Conservation (phyloP, 2,329 filamentous ascomycete genomes). For the Fusarium ramigenum region DNA sequence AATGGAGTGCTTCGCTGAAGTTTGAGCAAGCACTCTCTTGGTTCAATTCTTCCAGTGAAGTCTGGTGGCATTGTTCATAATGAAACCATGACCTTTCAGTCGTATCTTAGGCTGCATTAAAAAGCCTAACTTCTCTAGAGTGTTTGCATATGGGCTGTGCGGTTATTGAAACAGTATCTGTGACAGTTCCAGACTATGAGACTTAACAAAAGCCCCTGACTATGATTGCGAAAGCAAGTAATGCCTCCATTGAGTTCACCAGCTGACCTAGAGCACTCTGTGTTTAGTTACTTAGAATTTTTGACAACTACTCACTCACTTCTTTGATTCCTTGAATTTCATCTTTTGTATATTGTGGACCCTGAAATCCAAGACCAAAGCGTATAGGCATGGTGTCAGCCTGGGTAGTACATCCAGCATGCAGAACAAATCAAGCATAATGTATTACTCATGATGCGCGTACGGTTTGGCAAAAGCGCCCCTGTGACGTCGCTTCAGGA, state of each 20-base stretch:
- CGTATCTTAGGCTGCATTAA: background rate
- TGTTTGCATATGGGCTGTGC: background rate
- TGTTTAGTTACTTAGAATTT: background rate
- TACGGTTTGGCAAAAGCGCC: background rate
- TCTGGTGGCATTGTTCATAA: background rate
- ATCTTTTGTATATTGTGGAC: background rate
- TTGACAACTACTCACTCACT: background rate
- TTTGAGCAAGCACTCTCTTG: background rate
- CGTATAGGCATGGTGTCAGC: background rate
- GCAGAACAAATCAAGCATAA: background rate
- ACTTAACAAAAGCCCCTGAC: background rate
- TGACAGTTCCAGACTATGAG: background rate
- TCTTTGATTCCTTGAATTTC: background rate
- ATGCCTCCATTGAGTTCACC: fast-evolving
- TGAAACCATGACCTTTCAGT: background rate
- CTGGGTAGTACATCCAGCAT: background rate
- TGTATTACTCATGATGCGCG: background rate
- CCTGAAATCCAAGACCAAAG: background rate
- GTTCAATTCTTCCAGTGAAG: background rate
- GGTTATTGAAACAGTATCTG: background rate
- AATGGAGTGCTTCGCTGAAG: background rate
- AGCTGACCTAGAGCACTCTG: background rate
- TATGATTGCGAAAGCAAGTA: background rate
- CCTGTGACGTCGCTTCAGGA: background rate
- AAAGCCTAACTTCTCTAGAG: background rate